Evolutionary conservation across 2,329 filamentous ascomycete species (phyloP), one percentile per base, ranked within the genome.

Genomic region (Tolypocladium tundrense): DNA sequence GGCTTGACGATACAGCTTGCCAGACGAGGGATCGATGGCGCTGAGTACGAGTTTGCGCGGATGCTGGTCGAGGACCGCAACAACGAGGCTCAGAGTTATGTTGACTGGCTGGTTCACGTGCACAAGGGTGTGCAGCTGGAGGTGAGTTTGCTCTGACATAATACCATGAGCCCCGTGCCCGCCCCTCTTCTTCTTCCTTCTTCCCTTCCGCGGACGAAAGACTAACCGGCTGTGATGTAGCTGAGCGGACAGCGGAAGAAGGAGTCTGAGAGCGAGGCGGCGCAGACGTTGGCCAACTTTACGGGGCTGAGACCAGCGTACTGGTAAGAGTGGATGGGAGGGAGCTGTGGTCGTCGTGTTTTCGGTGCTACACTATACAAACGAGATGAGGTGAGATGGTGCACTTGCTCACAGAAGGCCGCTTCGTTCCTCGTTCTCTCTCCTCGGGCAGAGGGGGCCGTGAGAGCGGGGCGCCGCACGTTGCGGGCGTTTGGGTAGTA

Each of bases 21-120:
- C 9, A 78, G 94, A 59, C 94, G 97, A 73, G 92, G 92, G 0
- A 80, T 97, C 4, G 94, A 99, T 68, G 94, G 94, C 1, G 90
- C 92, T 3, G 94, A 99, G 72, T 97, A 91, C 67, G 94, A 99
- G 73, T 99, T 97, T 77, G 94, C 94, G 9, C 80, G 92, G 56
- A 79, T 95, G 74, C 74, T 99, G 64, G 86, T 96, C 39, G 94
- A 99, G 74, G 94, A 99, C 69, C 84, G 94, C 63, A 97, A 97
- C 72, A 96, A 96, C 65, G 94, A 99, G 76, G 94, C 94, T 41
- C 92, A 96, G 75, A 96, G 90, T 70, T 99, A 97, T 73, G 94
- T 97, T 40, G 94, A 99, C 75, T 99, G 94, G 94, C 79, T 99
- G 67, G 94, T 99, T 59, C 90, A 96, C 73, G 82, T 97, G 61